Conservation (phyloP, 345 rosid species). For the Lumnitzera littorea region DNA sequence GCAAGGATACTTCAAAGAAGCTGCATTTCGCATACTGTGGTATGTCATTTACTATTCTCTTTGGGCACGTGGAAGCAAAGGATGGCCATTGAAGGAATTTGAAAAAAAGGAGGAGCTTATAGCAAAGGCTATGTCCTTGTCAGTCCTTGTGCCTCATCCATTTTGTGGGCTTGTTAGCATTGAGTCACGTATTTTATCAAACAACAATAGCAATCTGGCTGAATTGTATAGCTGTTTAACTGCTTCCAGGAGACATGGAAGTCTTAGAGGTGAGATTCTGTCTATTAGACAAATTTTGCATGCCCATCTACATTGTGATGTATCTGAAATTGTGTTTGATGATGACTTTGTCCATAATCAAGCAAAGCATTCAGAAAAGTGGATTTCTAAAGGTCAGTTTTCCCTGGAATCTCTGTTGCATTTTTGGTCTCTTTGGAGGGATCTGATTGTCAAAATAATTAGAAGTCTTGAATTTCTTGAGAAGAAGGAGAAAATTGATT, state of each 20-base stretch:
- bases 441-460: conserved; percentile 18
- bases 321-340: conserved; percentile 20
- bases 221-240: conserved; percentile 20
- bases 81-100: conserved; percentile 45
- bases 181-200: conserved; percentile 22
- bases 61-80: conserved; percentile 30
- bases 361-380: conserved; percentile 9
- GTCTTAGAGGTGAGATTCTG: conserved; percentile 28
- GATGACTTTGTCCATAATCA: conserved; percentile 17
- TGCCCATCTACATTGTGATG: conserved; percentile 12
- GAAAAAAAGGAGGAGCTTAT: conserved; percentile 21
- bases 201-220: conserved; percentile 11
- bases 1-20: conserved; percentile 23
- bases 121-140: conserved; percentile 26
- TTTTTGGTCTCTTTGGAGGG: conserved; percentile 44
- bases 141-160: conserved; percentile 13
- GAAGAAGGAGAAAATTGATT: conserved; percentile 1
- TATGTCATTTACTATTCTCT: conserved; percentile 32
- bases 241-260: conserved; percentile 19
- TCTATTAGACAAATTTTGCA: conserved; percentile 35
- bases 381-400: conserved; percentile 6
- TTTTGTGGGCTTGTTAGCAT: conserved; percentile 20
- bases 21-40: conserved; percentile 23
- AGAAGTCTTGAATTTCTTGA: conserved; percentile 10
- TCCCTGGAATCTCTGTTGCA: conserved; percentile 27